phyloP scores from a whole-genome alignment of 1,139 yeast genomes.

The Zygoascus meyerae region DNA sequence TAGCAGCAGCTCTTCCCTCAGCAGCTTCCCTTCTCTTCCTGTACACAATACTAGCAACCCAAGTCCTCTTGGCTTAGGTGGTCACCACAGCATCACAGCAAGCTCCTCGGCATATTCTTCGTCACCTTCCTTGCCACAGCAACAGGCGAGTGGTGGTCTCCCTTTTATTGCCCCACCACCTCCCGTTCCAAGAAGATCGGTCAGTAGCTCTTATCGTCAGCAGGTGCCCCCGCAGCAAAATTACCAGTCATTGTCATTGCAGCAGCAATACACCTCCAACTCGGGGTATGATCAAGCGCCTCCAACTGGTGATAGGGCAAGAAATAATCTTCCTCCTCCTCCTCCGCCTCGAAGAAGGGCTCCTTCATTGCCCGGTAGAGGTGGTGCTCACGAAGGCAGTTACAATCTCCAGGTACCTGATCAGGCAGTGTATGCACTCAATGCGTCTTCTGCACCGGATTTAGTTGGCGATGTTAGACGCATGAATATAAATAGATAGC shows the following conservation, averaged over 20 bases:
- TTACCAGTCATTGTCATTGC: background rate
- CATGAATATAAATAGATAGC: slow-evolving; percentile 15
- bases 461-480: slow-evolving; percentile 28
- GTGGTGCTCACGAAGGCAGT: slow-evolving; percentile 9
- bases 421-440: slow-evolving; percentile 15
- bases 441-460: slow-evolving; percentile 26
- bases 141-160: slow-evolving; percentile 9
- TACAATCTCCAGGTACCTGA: slow-evolving; percentile 1
- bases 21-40: slow-evolving; percentile 4
- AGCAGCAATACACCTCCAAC: background rate
- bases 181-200: slow-evolving; percentile 19
- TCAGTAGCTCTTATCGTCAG: slow-evolving; percentile 10
- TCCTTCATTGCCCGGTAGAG: slow-evolving; percentile 23
- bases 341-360: slow-evolving; percentile 25
- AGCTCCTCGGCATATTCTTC: slow-evolving; percentile 13
- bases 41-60: background rate
- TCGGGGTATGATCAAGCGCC: background rate
- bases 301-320: background rate
- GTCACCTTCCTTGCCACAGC: slow-evolving; percentile 15
- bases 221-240: slow-evolving; percentile 15
- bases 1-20: slow-evolving; percentile 6
- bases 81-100: background rate
- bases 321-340: slow-evolving; percentile 19
- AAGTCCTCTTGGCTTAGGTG: background rate
- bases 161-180: slow-evolving; percentile 22